Evolutionary conservation across 208 protist genomes (phyloP), one percentile per base, ranked within the genome.

Genomic region (Porcisia hertigi): DNA sequence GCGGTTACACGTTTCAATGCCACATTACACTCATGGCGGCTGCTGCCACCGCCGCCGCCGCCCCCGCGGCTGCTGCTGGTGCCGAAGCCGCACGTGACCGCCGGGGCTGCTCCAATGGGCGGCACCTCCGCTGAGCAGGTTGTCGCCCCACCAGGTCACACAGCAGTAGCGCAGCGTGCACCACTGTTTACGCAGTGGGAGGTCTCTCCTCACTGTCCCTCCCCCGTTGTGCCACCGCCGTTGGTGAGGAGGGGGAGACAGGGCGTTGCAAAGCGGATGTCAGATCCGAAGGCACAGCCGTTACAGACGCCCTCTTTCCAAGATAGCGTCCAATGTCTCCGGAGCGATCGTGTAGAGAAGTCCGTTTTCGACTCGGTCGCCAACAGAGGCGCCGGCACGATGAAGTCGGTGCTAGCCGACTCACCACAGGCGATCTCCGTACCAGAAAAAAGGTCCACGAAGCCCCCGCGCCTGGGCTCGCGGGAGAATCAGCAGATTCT

Each of bases 151-250:
- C 49, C 49, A 8, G 30, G 47, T 53, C 39, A 16, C 14, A 23
- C 73, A 43, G 39, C 67, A 45, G 16, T 54, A 25, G 23, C 58
- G 57, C 45, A 7, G 34, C 23, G 14, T 39, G 54, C 9, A 18
- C 20, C 34, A 14, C 7, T 73, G 6, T 9, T 36, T 49, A 45
- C 12, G 63, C 39, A 67, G 63, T 23, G 8, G 52, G 18, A 30
- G 55, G 20, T 54, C 0, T 11, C 39, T 18, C 54, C 65, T 47
- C 75, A 69, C 14, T 41, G 43, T 3, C 76, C 71, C 16, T 71
- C 76, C 3, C 41, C 23, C 18, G 63, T 70, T 14, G 64, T 76
- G 11, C 63, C 76, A 6, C 76, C 76, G 39, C 55, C 43, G 53
- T n/a, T 36, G 36, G n/a, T 34, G 16, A 18, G 39, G n/a, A 16